Conservation (phyloP, 257 asterid genomes). For the Euphrasia confusa region DNA sequence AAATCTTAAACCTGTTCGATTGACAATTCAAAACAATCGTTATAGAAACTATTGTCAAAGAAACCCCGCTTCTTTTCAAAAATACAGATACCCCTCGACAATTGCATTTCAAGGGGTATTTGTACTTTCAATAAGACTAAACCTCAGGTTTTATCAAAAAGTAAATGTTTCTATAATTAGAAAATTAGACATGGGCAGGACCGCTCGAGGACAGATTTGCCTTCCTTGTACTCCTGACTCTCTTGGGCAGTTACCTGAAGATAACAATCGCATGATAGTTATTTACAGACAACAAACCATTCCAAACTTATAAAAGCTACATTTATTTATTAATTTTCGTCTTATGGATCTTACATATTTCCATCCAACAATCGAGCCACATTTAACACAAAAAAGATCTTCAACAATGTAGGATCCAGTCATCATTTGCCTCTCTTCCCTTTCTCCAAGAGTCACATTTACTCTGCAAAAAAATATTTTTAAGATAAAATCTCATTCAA, state of each 20-base stretch:
- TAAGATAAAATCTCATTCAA: background rate
- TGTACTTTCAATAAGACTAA: background rate
- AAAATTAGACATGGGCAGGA: conserved; percentile 30
- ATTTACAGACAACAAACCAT: background rate
- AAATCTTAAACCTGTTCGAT: conserved; percentile 58
- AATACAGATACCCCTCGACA: background rate
- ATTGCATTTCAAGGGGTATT: background rate
- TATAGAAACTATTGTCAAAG: background rate
- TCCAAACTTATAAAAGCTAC: background rate
- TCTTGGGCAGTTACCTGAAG: conserved; percentile 80
- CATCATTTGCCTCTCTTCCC: conserved; percentile 70
- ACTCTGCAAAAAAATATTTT: conserved; percentile 34
- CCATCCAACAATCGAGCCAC: conserved; percentile 80
- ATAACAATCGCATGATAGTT: background rate
- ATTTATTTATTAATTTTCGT: background rate
- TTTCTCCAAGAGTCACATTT: conserved; percentile 57
- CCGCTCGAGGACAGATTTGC: conserved; percentile 94
- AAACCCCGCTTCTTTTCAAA: background rate
- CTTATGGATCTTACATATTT: conserved; percentile 52
- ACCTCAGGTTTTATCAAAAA: background rate
- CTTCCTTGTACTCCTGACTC: conserved; percentile 88
- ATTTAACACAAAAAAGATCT: conserved; percentile 60
- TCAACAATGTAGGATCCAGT: conserved; percentile 67
- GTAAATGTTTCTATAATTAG: background rate
- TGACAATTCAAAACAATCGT: background rate